A percentile compares a stretch with the other conserved stretches of the same genome.
Evolutionary conservation across 225 moss, liverwort and hornwort species (phyloP).

Genomic region (Polytrichum formosum): DNA sequence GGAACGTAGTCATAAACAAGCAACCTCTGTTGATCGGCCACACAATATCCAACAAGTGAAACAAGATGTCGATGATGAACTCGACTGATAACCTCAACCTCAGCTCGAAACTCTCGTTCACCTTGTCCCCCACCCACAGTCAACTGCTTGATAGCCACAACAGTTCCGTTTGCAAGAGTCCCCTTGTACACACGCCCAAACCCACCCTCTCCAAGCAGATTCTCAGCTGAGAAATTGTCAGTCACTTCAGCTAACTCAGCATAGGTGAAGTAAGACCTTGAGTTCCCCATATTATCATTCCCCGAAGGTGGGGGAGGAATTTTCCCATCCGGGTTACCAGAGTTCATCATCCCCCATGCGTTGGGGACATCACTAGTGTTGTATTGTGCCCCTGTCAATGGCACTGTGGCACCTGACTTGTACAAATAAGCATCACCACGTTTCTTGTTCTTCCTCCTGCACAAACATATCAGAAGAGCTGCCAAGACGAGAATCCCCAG

Average conservation of each 20-base stretch:
- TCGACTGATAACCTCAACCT: constrained; percentile 8
- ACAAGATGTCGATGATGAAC: constrained; percentile 54
- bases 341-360: constrained; percentile 1
- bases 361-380: constrained; percentile 1
- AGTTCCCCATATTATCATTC: constrained; percentile 5
- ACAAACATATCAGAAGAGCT: background rate
- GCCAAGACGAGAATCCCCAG: constrained; percentile 1
- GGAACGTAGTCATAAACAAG: constrained; percentile 58
- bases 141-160: constrained; percentile 12
- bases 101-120: too few relatives aligned
- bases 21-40: constrained; percentile 47
- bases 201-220: constrained; percentile 11
- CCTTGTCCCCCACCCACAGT: too few relatives aligned
- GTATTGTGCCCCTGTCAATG: constrained; percentile 7
- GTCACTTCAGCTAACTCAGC: constrained; percentile 2
- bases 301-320: constrained; percentile 2
- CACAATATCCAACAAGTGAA: constrained; percentile 57
- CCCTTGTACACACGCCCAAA: constrained; percentile 13
- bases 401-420: constrained; percentile 7
- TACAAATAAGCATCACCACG: background rate
- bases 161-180: constrained; percentile 6
- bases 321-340: constrained; percentile 1
- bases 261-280: constrained; percentile 5
- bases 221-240: background rate
- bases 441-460: background rate